Evolutionary conservation across 2,329 filamentous ascomycete genomes (phyloP).

Genomic region (Monilinia vaccinii-corymbosi): DNA sequence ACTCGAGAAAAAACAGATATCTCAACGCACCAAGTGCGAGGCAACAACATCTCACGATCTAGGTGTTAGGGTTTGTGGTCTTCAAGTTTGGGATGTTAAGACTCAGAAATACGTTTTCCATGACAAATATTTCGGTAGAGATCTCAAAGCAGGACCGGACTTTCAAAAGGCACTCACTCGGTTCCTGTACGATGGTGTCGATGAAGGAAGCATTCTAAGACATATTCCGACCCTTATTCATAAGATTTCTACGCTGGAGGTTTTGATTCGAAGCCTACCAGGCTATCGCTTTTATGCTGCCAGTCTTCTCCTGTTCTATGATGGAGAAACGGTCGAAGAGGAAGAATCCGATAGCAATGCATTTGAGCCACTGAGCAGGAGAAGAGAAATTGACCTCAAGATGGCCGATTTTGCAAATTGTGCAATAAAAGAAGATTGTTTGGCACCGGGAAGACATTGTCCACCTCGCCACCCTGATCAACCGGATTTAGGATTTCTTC

Average conservation of each 20-base stretch:
- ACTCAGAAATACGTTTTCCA: constrained; percentile 85
- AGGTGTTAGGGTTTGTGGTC: constrained; percentile 86
- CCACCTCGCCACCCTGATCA: constrained; percentile 73
- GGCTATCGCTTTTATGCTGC: constrained; percentile 95
- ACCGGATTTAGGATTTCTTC: constrained; percentile 81
- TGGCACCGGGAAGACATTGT: constrained; percentile 51
- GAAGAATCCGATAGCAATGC: constrained; percentile 36
- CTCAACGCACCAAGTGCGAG: constrained; percentile 86
- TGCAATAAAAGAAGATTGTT: constrained; percentile 74
- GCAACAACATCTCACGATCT: constrained; percentile 85
- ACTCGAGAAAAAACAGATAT: constrained; percentile 81
- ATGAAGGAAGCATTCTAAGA: constrained; percentile 67
- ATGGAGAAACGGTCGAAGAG: constrained; percentile 60
- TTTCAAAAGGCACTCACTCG: constrained; percentile 82
- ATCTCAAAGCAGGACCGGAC: constrained; percentile 76
- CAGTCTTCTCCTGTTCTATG: constrained; percentile 90
- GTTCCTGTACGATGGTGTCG: constrained; percentile 85
- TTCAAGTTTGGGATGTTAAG: constrained; percentile 90
- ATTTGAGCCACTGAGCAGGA: constrained; percentile 30
- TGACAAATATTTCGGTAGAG: constrained; percentile 94
- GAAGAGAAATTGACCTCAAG: constrained; percentile 73
- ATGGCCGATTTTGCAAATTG: constrained; percentile 99
- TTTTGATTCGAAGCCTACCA: constrained; percentile 68
- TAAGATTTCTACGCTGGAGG: constrained; percentile 74
- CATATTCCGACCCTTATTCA: constrained; percentile 83